Base-by-base conservation (phyloP, 2,329 filamentous ascomycete genomes). In the Nakataea oryzae region DNA sequence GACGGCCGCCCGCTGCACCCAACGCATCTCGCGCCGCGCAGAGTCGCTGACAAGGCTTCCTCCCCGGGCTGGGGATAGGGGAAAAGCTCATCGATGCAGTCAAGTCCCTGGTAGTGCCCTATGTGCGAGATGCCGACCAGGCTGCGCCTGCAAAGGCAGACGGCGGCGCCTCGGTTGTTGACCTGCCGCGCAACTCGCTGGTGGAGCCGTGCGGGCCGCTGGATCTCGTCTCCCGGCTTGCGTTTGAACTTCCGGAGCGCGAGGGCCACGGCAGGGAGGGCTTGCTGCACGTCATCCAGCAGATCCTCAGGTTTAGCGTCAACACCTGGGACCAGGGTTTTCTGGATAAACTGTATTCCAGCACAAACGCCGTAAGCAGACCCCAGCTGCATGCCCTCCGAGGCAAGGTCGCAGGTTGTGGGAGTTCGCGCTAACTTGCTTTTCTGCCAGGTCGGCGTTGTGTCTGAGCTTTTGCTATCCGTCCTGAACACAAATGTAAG, bases 251-350 rank as follows among this genome's bases (percentile, higher is more conserved):
- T 7, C 86, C 88, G 0, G 69, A 75, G 2, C 75, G 73, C 3
- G 72, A 79, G 54, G 86, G 84, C 9, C 78, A 76, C 65, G 88
- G 87, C 1, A 89, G 89, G 67, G 83, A 89, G 56, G 93, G 93
- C 0, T 77, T 97, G 34, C 77, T 96, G 30, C 80, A 85, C 41
- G 84, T 85, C 3, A 81, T 96, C 57, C 78, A 86, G 66, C 83
- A 86, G 64, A 80, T 97, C 26, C 79, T 97, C 55, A 81, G 84
- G 66, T 92, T 96, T 74, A 95, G 89, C 70, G 93, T 97, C 70
- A 99, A 99, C 76, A 97, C 93, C n/a, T 97, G 93, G 90, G 90
- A 96, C 70, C 93, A 96, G 74, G 93, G 93, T 13, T 99, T 97
- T 75, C 76, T 97, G 70, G 93, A 97, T 76, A 97, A 99, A 77